A percentile compares a stretch with the other conserved stretches of the same genome.
phyloP scores from a whole-genome alignment of 2,329 filamentous ascomycete species.

The Neurospora sp. region DNA sequence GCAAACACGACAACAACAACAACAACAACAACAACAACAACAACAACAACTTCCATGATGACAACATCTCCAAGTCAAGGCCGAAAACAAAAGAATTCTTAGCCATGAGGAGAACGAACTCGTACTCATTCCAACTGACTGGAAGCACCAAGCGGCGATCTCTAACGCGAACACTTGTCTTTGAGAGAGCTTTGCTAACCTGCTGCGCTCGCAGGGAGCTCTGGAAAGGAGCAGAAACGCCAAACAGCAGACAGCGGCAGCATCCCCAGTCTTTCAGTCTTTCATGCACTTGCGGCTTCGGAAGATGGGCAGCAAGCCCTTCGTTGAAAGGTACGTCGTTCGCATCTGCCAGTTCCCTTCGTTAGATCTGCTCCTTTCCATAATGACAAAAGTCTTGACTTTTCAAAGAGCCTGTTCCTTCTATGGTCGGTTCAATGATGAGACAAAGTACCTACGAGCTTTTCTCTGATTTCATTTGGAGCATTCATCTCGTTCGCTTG shows the following conservation, averaged over 20 bases:
- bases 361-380: not conserved
- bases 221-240: not conserved
- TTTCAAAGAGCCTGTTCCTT: not conserved
- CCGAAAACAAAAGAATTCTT: not conserved
- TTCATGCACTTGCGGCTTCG: not conserved
- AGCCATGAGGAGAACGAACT: not conserved
- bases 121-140: not conserved
- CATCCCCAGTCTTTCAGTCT: not conserved
- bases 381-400: not conserved
- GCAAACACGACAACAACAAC: not conserved
- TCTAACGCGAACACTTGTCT: not conserved
- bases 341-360: not conserved
- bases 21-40: not conserved
- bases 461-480: not conserved
- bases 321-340: not conserved
- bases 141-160: not conserved
- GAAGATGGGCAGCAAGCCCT: not conserved
- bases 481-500: not conserved
- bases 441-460: not conserved
- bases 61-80: not conserved
- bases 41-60: not conserved
- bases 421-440: not conserved
- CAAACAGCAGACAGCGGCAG: not conserved
- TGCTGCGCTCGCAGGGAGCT: not conserved
- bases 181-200: not conserved